A percentile compares a stretch with the other conserved stretches of the same genome.
Evolutionary conservation across 2,329 filamentous ascomycete species (phyloP).

Genomic region (Talaromyces sp.): DNA sequence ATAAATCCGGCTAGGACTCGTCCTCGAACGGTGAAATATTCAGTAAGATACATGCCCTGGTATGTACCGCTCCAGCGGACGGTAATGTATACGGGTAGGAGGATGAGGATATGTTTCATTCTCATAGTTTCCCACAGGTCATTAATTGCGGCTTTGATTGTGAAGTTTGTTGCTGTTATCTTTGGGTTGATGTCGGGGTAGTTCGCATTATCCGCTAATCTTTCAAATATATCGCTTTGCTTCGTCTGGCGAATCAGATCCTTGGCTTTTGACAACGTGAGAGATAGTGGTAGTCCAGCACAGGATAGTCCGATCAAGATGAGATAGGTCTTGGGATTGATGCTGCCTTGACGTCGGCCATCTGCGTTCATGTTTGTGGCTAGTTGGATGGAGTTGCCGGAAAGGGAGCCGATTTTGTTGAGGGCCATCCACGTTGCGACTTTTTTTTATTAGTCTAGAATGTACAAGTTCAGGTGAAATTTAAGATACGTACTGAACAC

Average conservation of each 20-base stretch:
- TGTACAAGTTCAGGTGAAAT: background rate
- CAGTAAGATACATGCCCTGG: background rate
- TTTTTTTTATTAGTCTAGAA: background rate
- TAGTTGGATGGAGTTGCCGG: slow-evolving; percentile 50
- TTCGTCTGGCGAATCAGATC: background rate
- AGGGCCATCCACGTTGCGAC: slow-evolving; percentile 24
- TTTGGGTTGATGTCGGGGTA: background rate
- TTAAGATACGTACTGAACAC: background rate
- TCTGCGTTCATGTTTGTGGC: slow-evolving; percentile 45
- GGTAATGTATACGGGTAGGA: background rate
- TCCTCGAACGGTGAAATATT: background rate
- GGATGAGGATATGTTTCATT: background rate
- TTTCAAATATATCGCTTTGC: background rate
- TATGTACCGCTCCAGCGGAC: background rate
- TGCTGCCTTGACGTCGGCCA: slow-evolving; percentile 28
- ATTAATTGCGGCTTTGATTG: background rate
- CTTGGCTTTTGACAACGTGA: background rate
- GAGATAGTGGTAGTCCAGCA: background rate
- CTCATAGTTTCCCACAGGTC: background rate
- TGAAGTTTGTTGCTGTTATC: background rate
- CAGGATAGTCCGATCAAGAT: background rate
- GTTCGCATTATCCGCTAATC: background rate
- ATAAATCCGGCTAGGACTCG: background rate
- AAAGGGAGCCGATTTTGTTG: slow-evolving; percentile 51
- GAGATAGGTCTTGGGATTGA: background rate